phyloP scores from a whole-genome alignment of 176 grass and related monocot species.

The Areca catechu region DNA sequence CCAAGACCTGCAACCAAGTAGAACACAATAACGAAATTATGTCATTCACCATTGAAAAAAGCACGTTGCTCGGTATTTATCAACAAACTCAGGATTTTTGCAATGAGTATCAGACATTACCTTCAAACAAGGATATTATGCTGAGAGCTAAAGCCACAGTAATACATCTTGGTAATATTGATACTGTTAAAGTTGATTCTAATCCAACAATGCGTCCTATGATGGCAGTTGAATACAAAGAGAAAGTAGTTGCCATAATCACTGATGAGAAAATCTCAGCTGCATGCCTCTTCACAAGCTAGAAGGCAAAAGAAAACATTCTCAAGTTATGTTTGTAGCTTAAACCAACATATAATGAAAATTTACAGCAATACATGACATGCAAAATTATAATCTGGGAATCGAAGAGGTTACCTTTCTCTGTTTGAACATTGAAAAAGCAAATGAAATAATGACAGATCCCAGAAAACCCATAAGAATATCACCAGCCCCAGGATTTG shows the following conservation, averaged over 20 bases:
- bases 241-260: slow-evolving; percentile 59
- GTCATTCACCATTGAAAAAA: too few species aligned
- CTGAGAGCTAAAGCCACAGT: slow-evolving; percentile 86
- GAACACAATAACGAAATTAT: too few species aligned
- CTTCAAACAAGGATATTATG: slow-evolving; percentile 94
- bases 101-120: slow-evolving; percentile 19
- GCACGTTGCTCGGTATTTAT: too few species aligned
- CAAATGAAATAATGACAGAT: slow-evolving; percentile 88
- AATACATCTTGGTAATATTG: slow-evolving; percentile 82
- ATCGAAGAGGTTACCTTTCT: slow-evolving; percentile 47
- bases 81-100: too few species aligned
- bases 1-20: too few species aligned
- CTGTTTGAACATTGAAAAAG: slow-evolving; percentile 97
- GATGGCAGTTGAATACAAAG: slow-evolving; percentile 79
- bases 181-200: slow-evolving; percentile 66
- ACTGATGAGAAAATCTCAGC: slow-evolving; percentile 92
- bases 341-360: too few species aligned
- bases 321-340: too few species aligned
- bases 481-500: slow-evolving; percentile 88
- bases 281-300: slow-evolving; percentile 88
- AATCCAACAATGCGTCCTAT: slow-evolving; percentile 55
- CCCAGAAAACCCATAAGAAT: slow-evolving; percentile 95
- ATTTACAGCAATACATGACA: too few species aligned
- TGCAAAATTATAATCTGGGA: too few species aligned
- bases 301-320: slow-evolving; percentile 10